Base-by-base conservation (phyloP, 2,329 filamentous ascomycete genomes). In the Scytalidium sp. region DNA sequence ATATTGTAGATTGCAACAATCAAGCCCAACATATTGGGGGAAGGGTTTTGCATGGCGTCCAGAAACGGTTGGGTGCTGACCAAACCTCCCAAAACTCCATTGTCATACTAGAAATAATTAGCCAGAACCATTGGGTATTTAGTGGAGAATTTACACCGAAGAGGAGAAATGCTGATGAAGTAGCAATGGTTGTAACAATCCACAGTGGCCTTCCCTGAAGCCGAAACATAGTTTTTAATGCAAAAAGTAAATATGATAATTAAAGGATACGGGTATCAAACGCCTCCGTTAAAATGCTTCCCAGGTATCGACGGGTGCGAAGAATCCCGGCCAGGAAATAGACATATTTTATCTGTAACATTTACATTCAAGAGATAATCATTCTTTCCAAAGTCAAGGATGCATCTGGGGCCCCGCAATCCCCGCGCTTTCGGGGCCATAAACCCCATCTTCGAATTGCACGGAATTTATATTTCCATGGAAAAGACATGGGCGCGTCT, bases 1-100 rank as follows among this genome's bases (percentile, higher is more conserved):
- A 80, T 76, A 20, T 71, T 67, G 41, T 67, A 71, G 8, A 75
- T 73, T 7, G 71, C 70, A 3, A 74, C 72, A 40, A 76, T 74
- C 3, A 73, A 52, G 3, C 69, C 69, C 19, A 73, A 65, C 62
- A 74, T 65, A 2, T 65, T 61, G 3, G 68, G 59, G 20, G 56
- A 57, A 11, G 72, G 68, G 25, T 60, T 64, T 40, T 52, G 51
- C 74, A 74, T 0, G 66, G 71, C 1, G 56, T 47, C 44, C 68
- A 66, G 56, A 71, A 73, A 15, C 67, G 60, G 25, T 61, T 50
- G n/a, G 64, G 61, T 44, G 69, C 67, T 55, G 72, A 67, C 43
- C n/a, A 50, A 44, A 3, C 68, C 68, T 46, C 66, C 68, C 66
- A 70, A 66, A 3, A 72, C 58, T 8, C 69, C 70, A 60, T 73